Evolutionary conservation across 78 protist species (phyloP).

Genomic region (Polysphondylium violaceum): DNA sequence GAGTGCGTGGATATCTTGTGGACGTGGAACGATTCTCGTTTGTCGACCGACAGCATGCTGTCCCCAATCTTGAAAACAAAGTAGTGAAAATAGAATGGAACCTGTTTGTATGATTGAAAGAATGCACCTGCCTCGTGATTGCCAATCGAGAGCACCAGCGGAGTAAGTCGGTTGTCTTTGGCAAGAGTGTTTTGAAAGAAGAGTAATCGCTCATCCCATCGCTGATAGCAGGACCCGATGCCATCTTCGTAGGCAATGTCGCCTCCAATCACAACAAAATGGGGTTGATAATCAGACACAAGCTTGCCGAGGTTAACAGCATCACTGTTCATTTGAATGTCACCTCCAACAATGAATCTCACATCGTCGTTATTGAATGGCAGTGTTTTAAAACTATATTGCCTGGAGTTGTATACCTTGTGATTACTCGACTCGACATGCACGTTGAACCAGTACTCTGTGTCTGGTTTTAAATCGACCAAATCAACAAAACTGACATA

Average conservation of each 20-base stretch:
- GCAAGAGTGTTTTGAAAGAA: constrained; percentile 1
- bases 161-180: not conserved
- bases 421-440: not conserved
- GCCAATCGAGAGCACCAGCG: constrained; percentile 41
- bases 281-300: not conserved
- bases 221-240: constrained; percentile 21
- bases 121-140: constrained; percentile 71
- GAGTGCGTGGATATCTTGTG: not conserved
- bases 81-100: constrained; percentile 54
- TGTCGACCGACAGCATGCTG: not conserved
- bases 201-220: constrained; percentile 62
- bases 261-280: constrained; percentile 53
- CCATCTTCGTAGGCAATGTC: constrained; percentile 71
- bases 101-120: constrained; percentile 29
- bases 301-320: constrained; percentile 15
- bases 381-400: constrained; percentile 26
- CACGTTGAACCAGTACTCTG: not conserved
- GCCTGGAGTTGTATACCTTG: not conserved
- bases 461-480: not conserved
- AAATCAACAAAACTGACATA: constrained; percentile 6
- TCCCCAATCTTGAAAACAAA: constrained; percentile 16
- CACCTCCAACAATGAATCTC: constrained; percentile 41
- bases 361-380: not conserved
- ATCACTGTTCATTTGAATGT: constrained; percentile 41
- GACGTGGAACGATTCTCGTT: not conserved